phyloP scores from a whole-genome alignment of 768 basidiomycete species.

The Botryobasidium botryosum region DNA sequence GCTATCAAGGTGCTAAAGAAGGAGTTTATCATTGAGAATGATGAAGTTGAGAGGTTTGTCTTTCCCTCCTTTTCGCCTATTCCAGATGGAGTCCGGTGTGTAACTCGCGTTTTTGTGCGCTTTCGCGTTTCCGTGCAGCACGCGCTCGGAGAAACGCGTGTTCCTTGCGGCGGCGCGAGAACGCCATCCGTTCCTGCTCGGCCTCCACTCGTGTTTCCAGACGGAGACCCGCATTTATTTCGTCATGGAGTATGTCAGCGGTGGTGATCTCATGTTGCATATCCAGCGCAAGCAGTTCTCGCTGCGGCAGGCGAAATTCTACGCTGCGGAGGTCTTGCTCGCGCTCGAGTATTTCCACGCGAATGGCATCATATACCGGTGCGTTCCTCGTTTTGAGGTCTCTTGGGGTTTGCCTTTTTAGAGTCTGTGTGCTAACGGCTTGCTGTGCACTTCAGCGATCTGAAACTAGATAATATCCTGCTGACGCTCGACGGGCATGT shows the following conservation, averaged over 20 bases:
- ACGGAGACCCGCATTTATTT: slow-evolving; percentile 99
- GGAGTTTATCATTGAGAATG: slow-evolving; percentile 99
- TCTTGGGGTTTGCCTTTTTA: too few species aligned
- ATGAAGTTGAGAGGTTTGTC: slow-evolving; percentile 91
- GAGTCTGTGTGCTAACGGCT: too few species aligned
- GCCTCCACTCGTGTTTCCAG: slow-evolving; percentile 97
- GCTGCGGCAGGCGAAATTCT: slow-evolving; percentile 95
- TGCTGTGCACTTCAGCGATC: slow-evolving; percentile 65
- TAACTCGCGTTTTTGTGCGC: background rate
- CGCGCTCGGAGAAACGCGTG: slow-evolving; percentile 97
- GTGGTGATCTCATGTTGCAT: slow-evolving; percentile 98
- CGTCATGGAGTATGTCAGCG: slow-evolving; percentile 99
- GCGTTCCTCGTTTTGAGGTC: slow-evolving; percentile 14
- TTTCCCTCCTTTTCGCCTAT: background rate
- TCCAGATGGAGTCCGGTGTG: background rate
- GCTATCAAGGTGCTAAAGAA: slow-evolving; percentile 99
- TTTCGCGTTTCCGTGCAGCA: slow-evolving; percentile 31
- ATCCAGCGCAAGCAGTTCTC: slow-evolving; percentile 99
- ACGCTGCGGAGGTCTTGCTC: slow-evolving; percentile 89
- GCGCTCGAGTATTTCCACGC: slow-evolving; percentile 96
- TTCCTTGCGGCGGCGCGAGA: slow-evolving; percentile 94
- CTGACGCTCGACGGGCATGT: slow-evolving; percentile 94
- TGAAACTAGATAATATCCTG: slow-evolving; percentile 96
- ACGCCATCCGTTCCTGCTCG: slow-evolving; percentile 92
- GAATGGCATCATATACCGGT: slow-evolving; percentile 99